Percentiles rank a stretch among this genome's conserved stretches.
Conservation (phyloP, 2,329 filamentous ascomycete genomes). For the Aspergillus aculeatinus region DNA sequence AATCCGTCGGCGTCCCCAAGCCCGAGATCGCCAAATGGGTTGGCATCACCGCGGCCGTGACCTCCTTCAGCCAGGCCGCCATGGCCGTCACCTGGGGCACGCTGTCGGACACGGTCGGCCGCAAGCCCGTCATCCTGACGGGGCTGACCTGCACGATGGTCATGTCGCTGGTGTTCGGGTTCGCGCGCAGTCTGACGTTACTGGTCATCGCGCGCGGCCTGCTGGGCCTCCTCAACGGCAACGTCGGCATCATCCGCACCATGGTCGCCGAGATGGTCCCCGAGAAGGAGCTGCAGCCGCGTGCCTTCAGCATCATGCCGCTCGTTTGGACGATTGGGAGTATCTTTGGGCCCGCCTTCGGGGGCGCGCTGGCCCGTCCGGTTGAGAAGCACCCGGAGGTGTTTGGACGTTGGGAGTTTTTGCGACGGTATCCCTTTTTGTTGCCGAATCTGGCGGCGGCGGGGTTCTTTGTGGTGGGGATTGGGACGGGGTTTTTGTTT, state of each 20-base stretch:
- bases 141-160: conserved; percentile 78
- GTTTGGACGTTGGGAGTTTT: conserved; percentile 66
- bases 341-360: conserved; percentile 84
- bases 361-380: conserved; percentile 81
- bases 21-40: conserved; percentile 76
- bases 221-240: conserved; percentile 84
- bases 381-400: conserved; percentile 69
- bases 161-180: conserved; percentile 77
- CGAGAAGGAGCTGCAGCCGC: conserved; percentile 78
- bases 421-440: conserved; percentile 76
- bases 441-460: conserved; percentile 80
- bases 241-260: conserved; percentile 88
- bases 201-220: conserved; percentile 74
- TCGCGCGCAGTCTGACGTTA: conserved; percentile 76
- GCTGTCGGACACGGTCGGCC: conserved; percentile 73
- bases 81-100: conserved; percentile 75
- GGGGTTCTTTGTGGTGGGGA: conserved; percentile 73
- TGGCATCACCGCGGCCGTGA: conserved; percentile 70
- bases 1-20: conserved; percentile 67
- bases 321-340: conserved; percentile 84
- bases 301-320: conserved; percentile 91
- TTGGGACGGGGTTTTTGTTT: conserved; percentile 73
- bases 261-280: conserved; percentile 93
- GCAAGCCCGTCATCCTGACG: conserved; percentile 76
- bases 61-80: conserved; percentile 69